phyloP scores from a whole-genome alignment of 202 grass and related monocot species.

The Cymbopogon flexuosus region DNA sequence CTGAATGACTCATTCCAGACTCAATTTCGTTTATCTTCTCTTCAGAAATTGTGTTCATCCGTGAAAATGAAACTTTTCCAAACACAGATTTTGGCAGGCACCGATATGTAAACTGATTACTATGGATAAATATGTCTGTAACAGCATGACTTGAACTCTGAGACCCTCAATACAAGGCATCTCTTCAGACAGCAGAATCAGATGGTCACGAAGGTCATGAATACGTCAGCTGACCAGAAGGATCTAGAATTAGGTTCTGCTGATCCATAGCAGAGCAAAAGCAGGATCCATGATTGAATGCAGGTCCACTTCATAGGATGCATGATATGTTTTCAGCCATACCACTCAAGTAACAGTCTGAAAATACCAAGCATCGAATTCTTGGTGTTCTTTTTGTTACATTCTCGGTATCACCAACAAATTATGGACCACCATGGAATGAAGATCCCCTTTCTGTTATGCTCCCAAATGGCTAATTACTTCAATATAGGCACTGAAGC shows the following conservation, averaged over 20 bases:
- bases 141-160: conserved; percentile 21
- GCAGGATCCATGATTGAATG: conserved; percentile 37
- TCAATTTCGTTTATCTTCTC: conserved; percentile 15
- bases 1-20: conserved; percentile 39
- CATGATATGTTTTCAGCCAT: conserved; percentile 23
- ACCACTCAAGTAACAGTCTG: conserved; percentile 25
- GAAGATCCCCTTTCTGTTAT: conserved; percentile 34
- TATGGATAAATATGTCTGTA: conserved; percentile 24
- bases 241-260: conserved; percentile 14
- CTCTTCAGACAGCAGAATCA: neutral
- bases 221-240: conserved; percentile 31
- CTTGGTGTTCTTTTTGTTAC: conserved; percentile 34
- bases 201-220: conserved; percentile 3
- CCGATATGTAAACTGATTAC: conserved; percentile 2
- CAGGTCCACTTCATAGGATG: conserved; percentile 35
- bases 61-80: neutral
- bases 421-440: conserved; percentile 26
- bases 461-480: conserved; percentile 43
- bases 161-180: conserved; percentile 5
- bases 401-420: conserved; percentile 39
- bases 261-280: conserved; percentile 21
- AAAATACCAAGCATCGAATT: conserved; percentile 44
- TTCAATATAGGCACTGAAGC: conserved; percentile 47
- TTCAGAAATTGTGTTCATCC: neutral
- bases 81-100: conserved; percentile 6